These are phyloP conservation scores for Craterostigma plantagineum DNA, from an alignment of 257 asterid species.

Conservation along the genomic window DNA sequence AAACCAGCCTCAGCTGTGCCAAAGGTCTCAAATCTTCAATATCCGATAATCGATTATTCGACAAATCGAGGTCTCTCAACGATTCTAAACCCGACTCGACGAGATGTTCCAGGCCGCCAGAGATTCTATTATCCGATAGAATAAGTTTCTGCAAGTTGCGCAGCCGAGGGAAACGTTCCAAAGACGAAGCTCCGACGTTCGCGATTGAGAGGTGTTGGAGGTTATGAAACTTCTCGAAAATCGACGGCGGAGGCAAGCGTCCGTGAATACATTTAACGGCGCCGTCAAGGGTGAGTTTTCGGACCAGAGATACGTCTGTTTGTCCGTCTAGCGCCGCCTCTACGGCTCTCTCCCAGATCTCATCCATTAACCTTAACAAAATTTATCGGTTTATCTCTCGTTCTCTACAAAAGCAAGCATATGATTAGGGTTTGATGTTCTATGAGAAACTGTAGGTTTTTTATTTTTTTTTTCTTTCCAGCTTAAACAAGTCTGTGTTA, in stretches of 20 bases:
- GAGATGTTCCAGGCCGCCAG: constrained; percentile 71
- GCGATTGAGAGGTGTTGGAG: constrained; percentile 82
- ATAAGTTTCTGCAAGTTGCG: constrained; percentile 54
- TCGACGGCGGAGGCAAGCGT: constrained; percentile 72
- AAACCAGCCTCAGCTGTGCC: constrained; percentile 65
- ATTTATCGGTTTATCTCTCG: not conserved
- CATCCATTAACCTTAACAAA: constrained; percentile 37
- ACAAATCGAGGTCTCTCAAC: constrained; percentile 79
- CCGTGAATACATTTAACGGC: constrained; percentile 90
- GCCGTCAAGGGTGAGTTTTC: constrained; percentile 73
- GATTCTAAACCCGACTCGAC: constrained; percentile 62
- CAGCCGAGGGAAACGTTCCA: constrained; percentile 71
- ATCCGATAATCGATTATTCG: constrained; percentile 76
- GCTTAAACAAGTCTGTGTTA: not conserved
- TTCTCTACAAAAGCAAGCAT: constrained; percentile 1
- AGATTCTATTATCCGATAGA: constrained; percentile 74
- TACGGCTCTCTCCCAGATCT: constrained; percentile 94
- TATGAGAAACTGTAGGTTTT: constrained; percentile 13
- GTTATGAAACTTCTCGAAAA: constrained; percentile 71
- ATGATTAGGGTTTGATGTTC: not conserved
- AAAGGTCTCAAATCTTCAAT: constrained; percentile 64
- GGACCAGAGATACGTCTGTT: constrained; percentile 47
- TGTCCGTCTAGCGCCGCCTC: constrained; percentile 85
- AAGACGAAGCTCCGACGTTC: constrained; percentile 69
- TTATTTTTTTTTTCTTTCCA: constrained; percentile 2